Base-by-base conservation (phyloP, 345 rosid species). In the Gossypium rotundifolium region DNA sequence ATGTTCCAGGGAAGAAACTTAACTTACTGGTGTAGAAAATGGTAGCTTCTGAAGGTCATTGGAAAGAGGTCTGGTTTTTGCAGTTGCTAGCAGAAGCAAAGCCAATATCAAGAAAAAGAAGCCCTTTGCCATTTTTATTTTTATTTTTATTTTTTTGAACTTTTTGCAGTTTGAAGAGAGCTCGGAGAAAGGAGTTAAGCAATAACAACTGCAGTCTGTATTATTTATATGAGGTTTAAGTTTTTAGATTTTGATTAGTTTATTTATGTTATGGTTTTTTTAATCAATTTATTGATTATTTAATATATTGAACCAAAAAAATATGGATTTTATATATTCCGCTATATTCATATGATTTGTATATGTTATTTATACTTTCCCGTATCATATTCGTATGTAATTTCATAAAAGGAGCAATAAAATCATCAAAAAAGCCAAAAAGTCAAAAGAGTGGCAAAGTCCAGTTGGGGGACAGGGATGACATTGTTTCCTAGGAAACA, bases 81-180 rank as follows among this genome's bases (percentile, higher is more conserved):
- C 75, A 67, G 54, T 60, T 51, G 75, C 51, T 52, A 82, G 45
- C 72, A 86, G 29, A 74, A 86, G 65, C 23, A 83, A 53, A 49
- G 73, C 77, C 72, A 86, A 25, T 57, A 80, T 42, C 23, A 82
- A 76, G 72, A 86, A 27, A 74, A 14, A 77, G 59, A 76, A 49
- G 55, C 38, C 69, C 48, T 75, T 82, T 40, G 33, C 67, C 83
- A 80, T 69, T 4, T 0, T 29, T 29, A 22, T 2, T 49, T 68
- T 63, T 9, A n/a, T n/a, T n/a, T n/a, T n/a, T n/a, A n/a, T n/a
- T 14, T 2, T 6, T n/a, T 18, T 29, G 0, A 5, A 33, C 76
- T 70, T 72, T 63, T 76, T 74, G 17, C 54, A 75, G 33, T 42
- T 65, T 22, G 17, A 71, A 52, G 52, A 79, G 45, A 71, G 51